These are phyloP conservation scores for Dipteronia dyeriana DNA, from an alignment of 345 rosid species.

Conservation along the genomic window DNA sequence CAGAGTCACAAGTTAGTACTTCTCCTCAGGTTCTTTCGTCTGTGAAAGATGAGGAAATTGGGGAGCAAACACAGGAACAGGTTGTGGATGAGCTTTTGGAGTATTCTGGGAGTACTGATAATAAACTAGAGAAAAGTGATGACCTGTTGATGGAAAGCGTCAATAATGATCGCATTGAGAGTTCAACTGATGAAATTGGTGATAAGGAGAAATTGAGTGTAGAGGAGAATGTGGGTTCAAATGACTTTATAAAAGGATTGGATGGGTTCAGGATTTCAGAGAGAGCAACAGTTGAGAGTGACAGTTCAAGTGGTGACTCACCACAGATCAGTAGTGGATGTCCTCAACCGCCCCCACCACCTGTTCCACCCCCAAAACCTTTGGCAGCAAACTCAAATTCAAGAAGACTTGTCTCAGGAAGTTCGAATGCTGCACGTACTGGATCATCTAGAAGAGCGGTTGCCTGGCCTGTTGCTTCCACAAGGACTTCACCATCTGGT, in stretches of 20 bases:
- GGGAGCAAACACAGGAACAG: constrained; percentile 57
- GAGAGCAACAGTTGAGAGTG: constrained; percentile 46
- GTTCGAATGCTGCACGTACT: constrained; percentile 51
- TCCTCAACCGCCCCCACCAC: constrained; percentile 78
- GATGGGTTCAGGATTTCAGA: constrained; percentile 47
- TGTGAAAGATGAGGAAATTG: constrained; percentile 67
- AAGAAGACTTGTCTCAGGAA: constrained; percentile 53
- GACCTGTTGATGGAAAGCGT: constrained; percentile 38
- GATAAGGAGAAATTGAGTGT: constrained; percentile 33
- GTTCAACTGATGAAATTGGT: constrained; percentile 40
- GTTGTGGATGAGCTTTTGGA: constrained; percentile 55
- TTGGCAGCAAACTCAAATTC: constrained; percentile 43
- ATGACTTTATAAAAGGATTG: constrained; percentile 34
- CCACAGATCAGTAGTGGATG: constrained; percentile 40
- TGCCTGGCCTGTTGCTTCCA: constrained; percentile 75
- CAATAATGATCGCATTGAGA: constrained; percentile 34
- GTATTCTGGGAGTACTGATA: constrained; percentile 42
- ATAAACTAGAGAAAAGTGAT: constrained; percentile 42
- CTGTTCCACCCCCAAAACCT: constrained; percentile 85
- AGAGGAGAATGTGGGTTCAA: constrained; percentile 42
- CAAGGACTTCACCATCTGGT: constrained; percentile 79
- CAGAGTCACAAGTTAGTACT: constrained; percentile 49
- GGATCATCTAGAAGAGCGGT: constrained; percentile 69
- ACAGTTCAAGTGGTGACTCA: constrained; percentile 45
- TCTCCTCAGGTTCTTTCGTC: constrained; percentile 39